Evolutionary conservation across 371 early-diverging fungal genomes (phyloP).

Genomic region (Rhizopus stolonifer): DNA sequence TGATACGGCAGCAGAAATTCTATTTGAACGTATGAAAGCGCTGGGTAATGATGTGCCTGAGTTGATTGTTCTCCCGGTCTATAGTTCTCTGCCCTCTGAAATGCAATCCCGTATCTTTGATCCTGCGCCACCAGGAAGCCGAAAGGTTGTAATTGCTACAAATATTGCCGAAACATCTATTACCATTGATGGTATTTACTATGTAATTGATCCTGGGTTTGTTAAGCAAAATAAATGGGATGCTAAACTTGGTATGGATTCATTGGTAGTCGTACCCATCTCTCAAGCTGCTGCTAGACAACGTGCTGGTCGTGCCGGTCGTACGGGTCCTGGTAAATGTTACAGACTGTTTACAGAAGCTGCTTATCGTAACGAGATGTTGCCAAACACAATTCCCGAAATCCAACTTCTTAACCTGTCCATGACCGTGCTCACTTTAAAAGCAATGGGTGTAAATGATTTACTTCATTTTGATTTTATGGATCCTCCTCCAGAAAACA

Average conservation of each 20-base stretch:
- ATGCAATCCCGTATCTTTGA: constrained; percentile 95
- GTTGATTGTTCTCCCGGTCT: constrained; percentile 91
- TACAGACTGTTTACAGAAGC: constrained; percentile 96
- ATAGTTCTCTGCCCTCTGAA: constrained; percentile 92
- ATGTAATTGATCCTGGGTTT: constrained; percentile 98
- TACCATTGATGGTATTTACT: constrained; percentile 98
- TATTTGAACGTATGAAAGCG: constrained; percentile 94
- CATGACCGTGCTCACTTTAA: constrained; percentile 88
- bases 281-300: constrained; percentile 97
- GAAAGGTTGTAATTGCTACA: constrained; percentile 97
- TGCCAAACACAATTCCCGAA: constrained; percentile 95
- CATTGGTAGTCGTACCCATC: constrained; percentile 88
- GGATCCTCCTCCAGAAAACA: constrained; percentile 94
- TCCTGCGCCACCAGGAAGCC: constrained; percentile 86
- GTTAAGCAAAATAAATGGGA: constrained; percentile 97
- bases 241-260: constrained; percentile 94
- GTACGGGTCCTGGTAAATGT: constrained; percentile 96
- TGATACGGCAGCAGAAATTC: constrained; percentile 89
- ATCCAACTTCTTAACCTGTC: constrained; percentile 96
- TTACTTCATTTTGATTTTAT: constrained; percentile 96
- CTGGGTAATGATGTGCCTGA: constrained; percentile 94
- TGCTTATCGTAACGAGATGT: constrained; percentile 95
- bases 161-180: constrained; percentile 99
- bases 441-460: constrained; percentile 97
- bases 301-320: constrained; percentile 98